A percentile compares a stretch with the other conserved stretches of the same genome.
These are phyloP conservation scores for Epicoccum nigrum DNA, from an alignment of 2,329 filamentous ascomycete species.

Conservation along the genomic window DNA sequence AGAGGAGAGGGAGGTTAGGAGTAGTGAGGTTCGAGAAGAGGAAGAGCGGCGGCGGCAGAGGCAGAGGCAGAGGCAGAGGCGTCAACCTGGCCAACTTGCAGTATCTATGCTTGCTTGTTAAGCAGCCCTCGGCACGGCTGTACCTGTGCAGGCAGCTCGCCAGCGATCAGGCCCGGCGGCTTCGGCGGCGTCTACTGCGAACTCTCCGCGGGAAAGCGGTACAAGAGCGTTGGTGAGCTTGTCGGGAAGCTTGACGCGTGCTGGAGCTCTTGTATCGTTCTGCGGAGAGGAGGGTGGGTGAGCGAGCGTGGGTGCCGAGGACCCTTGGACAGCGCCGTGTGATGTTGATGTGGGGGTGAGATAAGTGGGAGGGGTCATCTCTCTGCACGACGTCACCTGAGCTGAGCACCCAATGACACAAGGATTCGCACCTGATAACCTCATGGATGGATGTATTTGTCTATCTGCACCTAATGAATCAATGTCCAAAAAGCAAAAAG, in stretches of 20 bases:
- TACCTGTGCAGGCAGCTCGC: conserved; percentile 3
- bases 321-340: too few relatives aligned
- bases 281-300: conserved; percentile 28
- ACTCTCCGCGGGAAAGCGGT: conserved; percentile 28
- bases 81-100: neutral
- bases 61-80: too few relatives aligned
- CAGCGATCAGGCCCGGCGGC: too few relatives aligned
- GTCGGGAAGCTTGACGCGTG: conserved; percentile 19
- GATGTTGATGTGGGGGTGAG: neutral
- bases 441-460: conserved; percentile 10
- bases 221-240: conserved; percentile 30
- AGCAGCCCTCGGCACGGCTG: conserved; percentile 12
- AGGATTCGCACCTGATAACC: conserved; percentile 8
- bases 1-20: too few relatives aligned
- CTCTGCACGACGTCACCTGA: conserved; percentile 24
- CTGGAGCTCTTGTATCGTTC: conserved; percentile 37
- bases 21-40: too few relatives aligned
- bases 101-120: conserved; percentile 8
- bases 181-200: conserved; percentile 9
- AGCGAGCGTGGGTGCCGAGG: too few relatives aligned
- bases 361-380: conserved; percentile 12
- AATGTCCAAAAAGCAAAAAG: neutral
- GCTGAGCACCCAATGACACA: conserved; percentile 5
- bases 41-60: too few relatives aligned
- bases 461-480: conserved; percentile 7